phyloP scores from a whole-genome alignment of 1,284 basidiomycete genomes.

The Leucoagaricus sp. region DNA sequence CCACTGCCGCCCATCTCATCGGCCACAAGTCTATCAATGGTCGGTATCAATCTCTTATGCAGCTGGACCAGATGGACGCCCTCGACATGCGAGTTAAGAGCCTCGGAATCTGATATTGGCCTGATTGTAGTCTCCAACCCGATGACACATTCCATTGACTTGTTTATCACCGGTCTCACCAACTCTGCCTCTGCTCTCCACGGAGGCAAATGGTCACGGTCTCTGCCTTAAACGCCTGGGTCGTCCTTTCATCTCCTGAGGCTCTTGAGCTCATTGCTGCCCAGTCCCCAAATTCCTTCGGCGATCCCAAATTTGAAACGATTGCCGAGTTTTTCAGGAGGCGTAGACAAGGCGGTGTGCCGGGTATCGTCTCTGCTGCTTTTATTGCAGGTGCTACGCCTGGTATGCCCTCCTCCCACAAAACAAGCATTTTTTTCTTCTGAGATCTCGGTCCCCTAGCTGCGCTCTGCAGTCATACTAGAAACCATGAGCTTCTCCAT shows the following conservation, averaged over 20 bases:
- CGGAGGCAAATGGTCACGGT: constrained; percentile 42
- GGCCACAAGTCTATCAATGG: constrained; percentile 46
- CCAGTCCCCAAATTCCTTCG: constrained; percentile 38
- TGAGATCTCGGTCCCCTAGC: constrained; percentile 22
- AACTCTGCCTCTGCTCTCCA: constrained; percentile 46
- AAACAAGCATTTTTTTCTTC: constrained; percentile 33
- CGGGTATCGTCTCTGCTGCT: constrained; percentile 45
- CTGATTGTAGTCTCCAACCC: constrained; percentile 40
- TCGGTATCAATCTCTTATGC: constrained; percentile 44
- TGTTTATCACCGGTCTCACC: constrained; percentile 46
- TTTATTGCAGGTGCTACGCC: constrained; percentile 44
- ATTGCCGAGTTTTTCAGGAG: constrained; percentile 42
- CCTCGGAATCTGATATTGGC: background rate
- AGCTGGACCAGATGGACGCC: constrained; percentile 45
- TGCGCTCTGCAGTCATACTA: background rate
- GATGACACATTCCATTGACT: constrained; percentile 46
- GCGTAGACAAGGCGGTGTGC: constrained; percentile 34
- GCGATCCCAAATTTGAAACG: constrained; percentile 43
- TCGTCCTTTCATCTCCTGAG: constrained; percentile 38
- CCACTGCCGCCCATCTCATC: constrained; percentile 43
- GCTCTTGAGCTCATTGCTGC: constrained; percentile 25
- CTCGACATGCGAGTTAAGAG: constrained; percentile 35
- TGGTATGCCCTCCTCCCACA: constrained; percentile 21
- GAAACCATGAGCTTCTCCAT: background rate
- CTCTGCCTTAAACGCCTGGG: constrained; percentile 40